phyloP scores from a whole-genome alignment of 257 asterid species.

The Capsicum rhomboideum region DNA sequence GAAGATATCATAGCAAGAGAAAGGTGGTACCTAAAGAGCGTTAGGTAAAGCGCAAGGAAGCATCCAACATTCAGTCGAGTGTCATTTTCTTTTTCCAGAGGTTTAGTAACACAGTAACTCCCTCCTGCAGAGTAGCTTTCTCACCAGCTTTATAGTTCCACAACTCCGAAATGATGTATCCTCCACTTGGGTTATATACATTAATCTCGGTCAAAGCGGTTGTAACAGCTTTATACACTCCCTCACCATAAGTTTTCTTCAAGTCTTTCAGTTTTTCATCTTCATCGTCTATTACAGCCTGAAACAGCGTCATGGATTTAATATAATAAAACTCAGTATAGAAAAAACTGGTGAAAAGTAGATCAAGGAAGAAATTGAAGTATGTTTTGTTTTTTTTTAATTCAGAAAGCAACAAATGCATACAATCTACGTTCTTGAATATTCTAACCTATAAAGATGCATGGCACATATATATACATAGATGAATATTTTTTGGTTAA shows the following conservation, averaged over 20 bases:
- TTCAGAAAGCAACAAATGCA: no score
- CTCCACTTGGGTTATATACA: constrained; percentile 9
- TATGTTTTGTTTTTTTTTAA: no score
- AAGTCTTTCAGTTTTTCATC: constrained; percentile 8
- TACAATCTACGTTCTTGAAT: background rate
- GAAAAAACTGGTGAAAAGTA: background rate
- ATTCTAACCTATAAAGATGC: background rate
- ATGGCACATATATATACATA: background rate
- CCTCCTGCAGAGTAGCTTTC: constrained; percentile 1
- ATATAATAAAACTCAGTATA: background rate
- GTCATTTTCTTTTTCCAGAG: constrained; percentile 13
- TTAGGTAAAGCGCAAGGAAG: background rate
- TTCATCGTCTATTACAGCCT: constrained; percentile 11
- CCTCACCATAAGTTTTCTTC: constrained; percentile 11
- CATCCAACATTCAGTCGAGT: background rate
- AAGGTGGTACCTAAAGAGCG: background rate
- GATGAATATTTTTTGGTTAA: no score
- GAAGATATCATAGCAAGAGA: background rate
- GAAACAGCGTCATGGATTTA: background rate
- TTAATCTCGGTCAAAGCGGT: constrained; percentile 8
- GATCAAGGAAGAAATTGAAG: background rate
- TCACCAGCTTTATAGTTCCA: constrained; percentile 3
- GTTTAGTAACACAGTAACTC: constrained; percentile 1
- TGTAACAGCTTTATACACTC: constrained; percentile 7
- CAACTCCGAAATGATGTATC: constrained; percentile 3